These are phyloP conservation scores for Agaricus blazei DNA, from an alignment of 768 basidiomycete genomes.

Conservation along the genomic window DNA sequence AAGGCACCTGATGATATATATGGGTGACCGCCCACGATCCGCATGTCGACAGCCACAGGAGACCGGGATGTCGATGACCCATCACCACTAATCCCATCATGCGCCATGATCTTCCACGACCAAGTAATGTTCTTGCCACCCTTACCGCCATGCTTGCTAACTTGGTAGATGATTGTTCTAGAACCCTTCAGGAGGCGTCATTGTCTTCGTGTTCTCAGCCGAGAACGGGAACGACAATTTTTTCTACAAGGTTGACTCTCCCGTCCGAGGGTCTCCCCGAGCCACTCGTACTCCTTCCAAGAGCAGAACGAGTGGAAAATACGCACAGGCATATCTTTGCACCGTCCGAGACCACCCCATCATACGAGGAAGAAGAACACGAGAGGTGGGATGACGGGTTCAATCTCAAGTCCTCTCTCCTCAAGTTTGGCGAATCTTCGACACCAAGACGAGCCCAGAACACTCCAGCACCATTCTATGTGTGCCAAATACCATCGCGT, in stretches of 20 bases:
- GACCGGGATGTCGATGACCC: slow-evolving; percentile 5
- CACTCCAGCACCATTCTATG: background rate
- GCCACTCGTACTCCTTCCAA: background rate
- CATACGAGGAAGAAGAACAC: slow-evolving; percentile 7
- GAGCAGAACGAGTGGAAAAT: background rate
- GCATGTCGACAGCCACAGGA: slow-evolving; percentile 7
- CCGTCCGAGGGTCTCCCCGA: slow-evolving; percentile 13
- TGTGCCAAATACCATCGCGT: background rate
- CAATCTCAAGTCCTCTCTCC: slow-evolving; percentile 21
- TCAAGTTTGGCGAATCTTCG: background rate
- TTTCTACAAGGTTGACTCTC: slow-evolving; percentile 47
- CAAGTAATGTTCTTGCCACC: background rate
- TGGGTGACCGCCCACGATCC: background rate
- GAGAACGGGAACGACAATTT: slow-evolving; percentile 50
- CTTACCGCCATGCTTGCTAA: slow-evolving; percentile 4
- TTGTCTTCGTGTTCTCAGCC: background rate
- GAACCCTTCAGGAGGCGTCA: slow-evolving; percentile 16
- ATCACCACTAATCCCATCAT: background rate
- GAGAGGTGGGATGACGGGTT: slow-evolving; percentile 71
- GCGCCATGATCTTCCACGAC: background rate
- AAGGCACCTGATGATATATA: slow-evolving; percentile 1
- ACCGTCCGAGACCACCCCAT: background rate
- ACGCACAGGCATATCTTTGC: background rate
- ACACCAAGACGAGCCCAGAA: slow-evolving; percentile 6
- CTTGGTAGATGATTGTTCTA: slow-evolving; percentile 15